Percentiles rank a stretch among this genome's conserved stretches.
Conservation (phyloP, 2,329 filamentous ascomycete species). For the Ophiostoma perfectum region DNA sequence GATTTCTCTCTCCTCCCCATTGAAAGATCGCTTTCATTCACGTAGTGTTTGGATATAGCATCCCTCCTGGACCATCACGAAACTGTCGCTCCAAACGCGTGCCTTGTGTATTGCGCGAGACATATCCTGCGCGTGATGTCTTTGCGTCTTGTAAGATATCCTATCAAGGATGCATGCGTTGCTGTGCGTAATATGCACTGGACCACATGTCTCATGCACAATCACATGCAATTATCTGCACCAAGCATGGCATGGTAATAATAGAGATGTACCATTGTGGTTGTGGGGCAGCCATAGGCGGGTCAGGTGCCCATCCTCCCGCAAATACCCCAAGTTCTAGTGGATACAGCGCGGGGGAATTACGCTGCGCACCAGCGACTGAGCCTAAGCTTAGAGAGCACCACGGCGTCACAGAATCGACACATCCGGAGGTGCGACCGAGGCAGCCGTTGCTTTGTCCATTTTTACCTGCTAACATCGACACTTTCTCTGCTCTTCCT, state of each 20-base stretch:
- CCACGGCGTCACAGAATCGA: not conserved
- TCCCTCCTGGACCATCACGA: no score
- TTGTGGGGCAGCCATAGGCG: not conserved
- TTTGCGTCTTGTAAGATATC: no score
- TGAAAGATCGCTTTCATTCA: no score
- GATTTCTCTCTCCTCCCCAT: no score
- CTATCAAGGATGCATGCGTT: no score
- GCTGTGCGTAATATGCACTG: no score
- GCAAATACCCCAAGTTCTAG: slow-evolving; percentile 8
- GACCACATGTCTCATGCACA: not conserved
- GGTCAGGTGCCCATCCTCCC: not conserved
- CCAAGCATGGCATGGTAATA: not conserved
- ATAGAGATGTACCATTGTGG: not conserved
- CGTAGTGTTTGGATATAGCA: no score
- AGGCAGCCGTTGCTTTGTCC: not conserved
- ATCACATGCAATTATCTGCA: slow-evolving; percentile 7
- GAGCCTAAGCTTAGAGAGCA: not conserved
- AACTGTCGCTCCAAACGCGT: no score
- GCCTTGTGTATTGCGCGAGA: no score
- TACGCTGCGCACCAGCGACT: not conserved
- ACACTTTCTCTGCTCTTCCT: not conserved
- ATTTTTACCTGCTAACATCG: not conserved
- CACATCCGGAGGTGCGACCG: slow-evolving; percentile 9
- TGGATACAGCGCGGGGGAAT: slow-evolving; percentile 11
- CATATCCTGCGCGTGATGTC: no score